Evolutionary conservation across 2,329 filamentous ascomycete species (phyloP).

Genomic region (Paraconiothyrium sp.): DNA sequence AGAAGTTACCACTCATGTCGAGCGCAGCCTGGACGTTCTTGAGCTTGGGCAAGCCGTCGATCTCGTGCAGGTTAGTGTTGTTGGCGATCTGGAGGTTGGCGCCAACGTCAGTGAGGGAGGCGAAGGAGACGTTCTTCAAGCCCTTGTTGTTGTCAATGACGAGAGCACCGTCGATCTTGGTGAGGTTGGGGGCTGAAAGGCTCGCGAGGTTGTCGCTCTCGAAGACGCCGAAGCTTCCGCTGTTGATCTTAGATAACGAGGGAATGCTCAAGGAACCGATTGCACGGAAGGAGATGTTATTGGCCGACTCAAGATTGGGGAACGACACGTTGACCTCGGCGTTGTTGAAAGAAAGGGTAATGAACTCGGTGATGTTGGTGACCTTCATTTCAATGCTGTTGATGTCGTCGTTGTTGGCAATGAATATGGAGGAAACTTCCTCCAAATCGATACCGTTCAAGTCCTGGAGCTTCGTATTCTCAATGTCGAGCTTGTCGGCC

Average conservation of each 20-base stretch:
- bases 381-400: constrained; percentile 85
- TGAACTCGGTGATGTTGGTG: constrained; percentile 73
- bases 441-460: constrained; percentile 84
- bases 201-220: constrained; percentile 72
- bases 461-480: constrained; percentile 83
- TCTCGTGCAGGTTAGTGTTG: constrained; percentile 76
- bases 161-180: constrained; percentile 67
- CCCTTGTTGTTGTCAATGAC: constrained; percentile 66
- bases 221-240: constrained; percentile 80
- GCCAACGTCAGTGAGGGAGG: constrained; percentile 71
- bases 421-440: constrained; percentile 75
- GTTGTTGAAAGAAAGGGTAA: constrained; percentile 85
- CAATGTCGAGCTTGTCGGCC: constrained; percentile 75
- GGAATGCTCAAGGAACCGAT: constrained; percentile 78
- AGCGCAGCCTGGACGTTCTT: constrained; percentile 78
- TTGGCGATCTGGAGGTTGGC: constrained; percentile 89
- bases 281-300: constrained; percentile 85
- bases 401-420: constrained; percentile 80
- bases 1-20: constrained; percentile 85
- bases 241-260: constrained; percentile 75
- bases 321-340: constrained; percentile 75
- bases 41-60: constrained; percentile 75
- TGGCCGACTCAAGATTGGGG: constrained; percentile 79
- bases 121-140: constrained; percentile 79
- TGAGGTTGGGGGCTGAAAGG: constrained; percentile 75